Conservation (phyloP, 169 alveolate species). For the Babesia microti region DNA sequence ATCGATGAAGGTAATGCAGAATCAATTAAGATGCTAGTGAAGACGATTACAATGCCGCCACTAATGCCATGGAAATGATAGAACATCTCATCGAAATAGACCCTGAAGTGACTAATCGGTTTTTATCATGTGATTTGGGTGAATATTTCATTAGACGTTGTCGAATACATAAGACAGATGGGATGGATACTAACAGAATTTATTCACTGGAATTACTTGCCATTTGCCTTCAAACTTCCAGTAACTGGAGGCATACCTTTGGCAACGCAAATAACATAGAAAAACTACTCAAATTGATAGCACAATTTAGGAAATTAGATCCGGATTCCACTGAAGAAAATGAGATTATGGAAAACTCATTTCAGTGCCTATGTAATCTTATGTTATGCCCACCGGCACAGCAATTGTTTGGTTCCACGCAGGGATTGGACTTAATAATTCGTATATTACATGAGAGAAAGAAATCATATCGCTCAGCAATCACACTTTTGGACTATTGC, state of each 20-base stretch:
- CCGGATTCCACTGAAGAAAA: slow-evolving; percentile 65
- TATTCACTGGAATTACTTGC: slow-evolving; percentile 57
- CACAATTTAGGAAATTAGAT: slow-evolving; percentile 59
- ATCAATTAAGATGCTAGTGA: slow-evolving; percentile 28
- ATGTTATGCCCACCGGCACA: slow-evolving; percentile 9
- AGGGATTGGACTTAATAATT: slow-evolving; percentile 46
- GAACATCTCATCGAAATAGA: slow-evolving; percentile 40
- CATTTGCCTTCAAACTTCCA: slow-evolving; percentile 53
- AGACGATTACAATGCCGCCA: slow-evolving; percentile 50
- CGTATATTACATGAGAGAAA: slow-evolving; percentile 51
- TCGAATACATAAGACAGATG: slow-evolving; percentile 33
- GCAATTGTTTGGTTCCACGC: slow-evolving; percentile 47
- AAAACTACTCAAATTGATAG: slow-evolving; percentile 53
- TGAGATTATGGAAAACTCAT: slow-evolving; percentile 59
- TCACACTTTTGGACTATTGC: slow-evolving; percentile 50
- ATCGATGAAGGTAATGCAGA: slow-evolving; percentile 43
- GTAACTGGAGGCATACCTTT: slow-evolving; percentile 17
- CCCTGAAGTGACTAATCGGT: slow-evolving; percentile 6
- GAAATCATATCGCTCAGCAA: slow-evolving; percentile 36
- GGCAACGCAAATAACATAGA: slow-evolving; percentile 61
- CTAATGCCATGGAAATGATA: slow-evolving; percentile 36
- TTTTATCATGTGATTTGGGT: slow-evolving; percentile 11
- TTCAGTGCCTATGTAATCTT: slow-evolving; percentile 62
- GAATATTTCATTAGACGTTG: slow-evolving; percentile 10
- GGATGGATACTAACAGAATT: slow-evolving; percentile 44